Base-by-base conservation (phyloP, 192 early-diverging fungal species). In the Coemansia sp. region DNA sequence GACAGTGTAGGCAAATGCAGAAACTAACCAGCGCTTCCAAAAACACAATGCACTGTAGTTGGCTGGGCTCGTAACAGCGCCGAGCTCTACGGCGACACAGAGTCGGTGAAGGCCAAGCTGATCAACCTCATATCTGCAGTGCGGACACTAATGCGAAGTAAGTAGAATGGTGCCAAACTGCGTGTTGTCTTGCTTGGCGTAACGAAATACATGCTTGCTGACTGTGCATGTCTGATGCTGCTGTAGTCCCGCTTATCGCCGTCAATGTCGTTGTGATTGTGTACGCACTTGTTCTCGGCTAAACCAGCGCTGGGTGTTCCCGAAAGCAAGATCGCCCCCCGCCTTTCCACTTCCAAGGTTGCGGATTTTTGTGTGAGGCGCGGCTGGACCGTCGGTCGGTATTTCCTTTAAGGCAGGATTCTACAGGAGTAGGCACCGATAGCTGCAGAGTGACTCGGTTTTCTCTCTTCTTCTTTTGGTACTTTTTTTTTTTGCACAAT, bases 81-180 rank as follows among this genome's bases (percentile, higher is more conserved):
- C 32, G 84, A 74, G 63, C 86, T 88, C 57, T 85, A 86, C 29
- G 86, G 87, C 42, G 77, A 84, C 65, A 75, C 81, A 21, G 83
- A 88, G 55, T 86, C 87, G 12, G 60, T 96, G 28, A 93, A 92
- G 66, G 81, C 84, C 48, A 89, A 89, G 64, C 60, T 96, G 32
- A 84, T 96, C 70, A 89, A 89, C 69, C 83, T 96, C 33, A 95
- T 96, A 56, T 91, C 91, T 0, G 92, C 94, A 0, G 88, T 94
- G 35, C 83, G 94, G 62, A 95, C 92, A 35, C 75, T 96, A 44
- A 87, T 94, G 82, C 73, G 92, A 82, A 88, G 48, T 50, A 50
- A 50, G 48, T 50, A 27, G 24, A 50, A 29, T 24, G 28, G 16
- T 6, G 33, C 8, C 35, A 38, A 10, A 38, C 12, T 38, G n/a